Evolutionary conservation across 1,284 basidiomycete genomes (phyloP), one percentile per base, ranked within the genome.

Genomic region (Leccinum fuscescens): DNA sequence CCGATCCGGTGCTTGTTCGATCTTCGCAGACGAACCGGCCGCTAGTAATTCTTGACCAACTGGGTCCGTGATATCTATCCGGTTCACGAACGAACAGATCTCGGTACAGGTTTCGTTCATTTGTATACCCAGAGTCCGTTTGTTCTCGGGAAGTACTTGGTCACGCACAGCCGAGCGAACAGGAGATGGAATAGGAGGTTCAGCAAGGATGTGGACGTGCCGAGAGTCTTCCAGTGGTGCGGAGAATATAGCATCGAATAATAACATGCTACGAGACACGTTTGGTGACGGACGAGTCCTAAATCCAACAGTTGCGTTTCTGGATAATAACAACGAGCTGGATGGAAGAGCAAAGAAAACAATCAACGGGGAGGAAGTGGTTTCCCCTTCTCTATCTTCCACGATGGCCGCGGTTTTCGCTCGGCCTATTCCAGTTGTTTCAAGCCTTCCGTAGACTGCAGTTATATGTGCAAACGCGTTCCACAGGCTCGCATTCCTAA

Each of bases 281-380:
- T 20, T 42, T 2, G 70, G 71, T 12, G 72, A 75, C 44, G 66
- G 63, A 37, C 74, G 69, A 12, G 78, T 62, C 31, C 66, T 61
- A 33, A 80, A 62, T 31, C 68, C 65, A 20, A 81, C 62, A 4
- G 58, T 64, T 7, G 62, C 54, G 1, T 63, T 48, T 37, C 62
- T 58, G 4, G 67, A 66, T 2, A 62, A 17, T n/a, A 69, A 62
- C 31, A 82, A 64, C 11, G 72, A 64, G 61, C 69, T 74, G 0
- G 79, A 72, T 2, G 79, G 73, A 17, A 72, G 62, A 39, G 72
- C 69, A 54, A 80, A 79, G 15, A 73, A 78, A 15, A 78, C 67
- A 17, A 82, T 67, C 39, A 82, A 61, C 3, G 75, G 62, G 3
- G 78, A 77, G 2, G 60, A 61, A 29, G 75, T 74, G 1, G 65